Conservation (phyloP, 1,139 yeast genomes). For the Magnusiomyces clavatus region DNA sequence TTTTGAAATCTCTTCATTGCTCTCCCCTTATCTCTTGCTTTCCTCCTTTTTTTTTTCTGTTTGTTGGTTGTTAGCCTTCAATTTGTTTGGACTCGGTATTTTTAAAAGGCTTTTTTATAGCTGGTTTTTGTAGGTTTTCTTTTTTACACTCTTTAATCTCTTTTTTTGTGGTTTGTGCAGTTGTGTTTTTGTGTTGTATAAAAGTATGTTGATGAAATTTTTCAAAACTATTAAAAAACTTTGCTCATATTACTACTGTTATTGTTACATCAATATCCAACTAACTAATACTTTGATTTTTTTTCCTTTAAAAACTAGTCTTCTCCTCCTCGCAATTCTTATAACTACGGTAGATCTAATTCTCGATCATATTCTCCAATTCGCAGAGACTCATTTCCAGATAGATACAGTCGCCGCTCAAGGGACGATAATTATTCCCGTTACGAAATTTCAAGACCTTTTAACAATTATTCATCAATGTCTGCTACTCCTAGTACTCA, state of each 20-base stretch:
- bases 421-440: slow-evolving; percentile 2
- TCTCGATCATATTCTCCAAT: slow-evolving; percentile 6
- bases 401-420: slow-evolving; percentile 1
- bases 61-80: background rate
- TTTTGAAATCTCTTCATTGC: background rate
- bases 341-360: slow-evolving; percentile 2
- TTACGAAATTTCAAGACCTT: background rate
- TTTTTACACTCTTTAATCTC: background rate
- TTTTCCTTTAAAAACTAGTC: too few species aligned
- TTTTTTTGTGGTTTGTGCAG: background rate
- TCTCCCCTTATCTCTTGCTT: background rate
- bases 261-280: background rate
- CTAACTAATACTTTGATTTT: background rate
- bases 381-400: background rate
- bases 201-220: background rate
- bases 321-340: slow-evolving; percentile 3
- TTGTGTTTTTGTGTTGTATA: background rate
- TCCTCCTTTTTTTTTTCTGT: background rate
- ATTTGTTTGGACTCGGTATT: background rate
- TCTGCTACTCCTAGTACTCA: slow-evolving; percentile 16
- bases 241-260: background rate
- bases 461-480: background rate
- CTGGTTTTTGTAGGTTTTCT: background rate
- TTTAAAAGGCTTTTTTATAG: background rate
- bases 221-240: background rate